These are phyloP conservation scores for Poteriospumella lacustris DNA, from an alignment of 108 stramenopile genomes.

Conservation along the genomic window DNA sequence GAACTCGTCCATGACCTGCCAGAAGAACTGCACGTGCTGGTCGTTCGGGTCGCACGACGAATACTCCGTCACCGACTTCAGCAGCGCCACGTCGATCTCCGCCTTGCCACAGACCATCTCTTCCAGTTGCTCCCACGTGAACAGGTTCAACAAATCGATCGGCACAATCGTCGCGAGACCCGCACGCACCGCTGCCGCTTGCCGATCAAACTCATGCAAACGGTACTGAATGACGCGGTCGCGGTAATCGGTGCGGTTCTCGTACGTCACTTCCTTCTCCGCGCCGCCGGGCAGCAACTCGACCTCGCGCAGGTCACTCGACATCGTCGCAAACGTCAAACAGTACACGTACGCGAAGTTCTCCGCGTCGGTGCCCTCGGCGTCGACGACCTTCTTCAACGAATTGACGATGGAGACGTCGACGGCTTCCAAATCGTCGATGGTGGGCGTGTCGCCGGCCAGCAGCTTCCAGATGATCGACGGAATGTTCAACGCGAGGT, in stretches of 20 bases:
- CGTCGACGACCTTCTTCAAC: constrained; percentile 31
- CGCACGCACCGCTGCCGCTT: constrained; percentile 5
- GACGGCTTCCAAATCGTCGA: constrained; percentile 47
- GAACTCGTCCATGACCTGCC: constrained; percentile 9
- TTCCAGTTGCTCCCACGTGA: constrained; percentile 17
- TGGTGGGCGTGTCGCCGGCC: constrained; percentile 39
- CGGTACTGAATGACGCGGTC: constrained; percentile 16
- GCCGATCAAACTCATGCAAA: constrained; percentile 29
- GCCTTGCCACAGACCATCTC: constrained; percentile 27
- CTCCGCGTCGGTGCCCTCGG: constrained; percentile 32
- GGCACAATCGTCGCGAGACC: constrained; percentile 49
- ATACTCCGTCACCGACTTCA: constrained; percentile 18
- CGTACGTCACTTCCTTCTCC: constrained; percentile 44
- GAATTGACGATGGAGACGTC: constrained; percentile 42
- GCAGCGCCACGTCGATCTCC: constrained; percentile 1
- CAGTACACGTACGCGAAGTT: constrained; percentile 33
- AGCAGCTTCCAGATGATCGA: constrained; percentile 51
- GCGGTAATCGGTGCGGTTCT: constrained; percentile 41
- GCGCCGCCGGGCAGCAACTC: constrained; percentile 41
- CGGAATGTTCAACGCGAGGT: constrained; percentile 37
- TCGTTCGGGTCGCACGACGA: neutral
- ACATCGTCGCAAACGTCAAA: constrained; percentile 43
- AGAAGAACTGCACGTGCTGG: constrained; percentile 14
- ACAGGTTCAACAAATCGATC: constrained; percentile 35
- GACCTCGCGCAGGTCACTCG: constrained; percentile 39